Percentiles rank a stretch among this genome's conserved stretches.
These are phyloP conservation scores for Tillandsia leiboldiana DNA, from an alignment of 176 grass and related monocot species.

Conservation along the genomic window DNA sequence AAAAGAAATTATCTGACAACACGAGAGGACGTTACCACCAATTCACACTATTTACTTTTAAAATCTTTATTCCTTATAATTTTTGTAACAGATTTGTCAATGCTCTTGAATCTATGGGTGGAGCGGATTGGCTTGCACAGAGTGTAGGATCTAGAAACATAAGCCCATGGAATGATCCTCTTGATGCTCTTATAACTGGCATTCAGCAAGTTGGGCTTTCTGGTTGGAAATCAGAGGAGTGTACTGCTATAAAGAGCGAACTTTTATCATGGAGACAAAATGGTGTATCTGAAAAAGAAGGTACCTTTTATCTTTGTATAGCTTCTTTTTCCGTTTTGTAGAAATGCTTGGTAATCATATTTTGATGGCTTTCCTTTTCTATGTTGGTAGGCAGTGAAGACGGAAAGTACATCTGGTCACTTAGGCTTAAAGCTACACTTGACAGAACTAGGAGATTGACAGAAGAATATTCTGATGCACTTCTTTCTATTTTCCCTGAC, in stretches of 20 bases:
- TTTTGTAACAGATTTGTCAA: conserved; percentile 50
- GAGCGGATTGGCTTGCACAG: conserved; percentile 53
- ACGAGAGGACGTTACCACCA: no score
- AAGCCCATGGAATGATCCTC: conserved; percentile 47
- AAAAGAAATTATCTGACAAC: no score
- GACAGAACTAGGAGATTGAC: conserved; percentile 89
- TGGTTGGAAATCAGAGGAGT: conserved; percentile 78
- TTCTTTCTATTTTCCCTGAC: conserved; percentile 85
- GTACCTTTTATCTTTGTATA: conserved; percentile 27
- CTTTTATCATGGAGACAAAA: conserved; percentile 72
- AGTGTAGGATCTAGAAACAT: conserved; percentile 40
- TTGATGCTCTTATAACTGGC: conserved; percentile 73
- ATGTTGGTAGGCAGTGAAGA: conserved; percentile 60
- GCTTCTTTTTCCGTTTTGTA: background rate
- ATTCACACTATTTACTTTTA: background rate
- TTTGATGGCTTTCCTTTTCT: conserved; percentile 16
- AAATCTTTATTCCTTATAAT: conserved; percentile 9
- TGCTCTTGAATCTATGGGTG: conserved; percentile 69
- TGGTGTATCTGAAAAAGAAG: conserved; percentile 74
- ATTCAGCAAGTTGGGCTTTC: conserved; percentile 72
- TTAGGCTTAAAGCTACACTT: conserved; percentile 87
- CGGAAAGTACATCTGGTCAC: conserved; percentile 75
- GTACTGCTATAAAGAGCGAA: conserved; percentile 70
- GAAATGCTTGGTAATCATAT: background rate
- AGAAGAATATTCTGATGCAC: conserved; percentile 84